Percentiles rank a stretch among this genome's conserved stretches.
phyloP scores from a whole-genome alignment of 768 basidiomycete species.

The Cyclocybe aegerita region DNA sequence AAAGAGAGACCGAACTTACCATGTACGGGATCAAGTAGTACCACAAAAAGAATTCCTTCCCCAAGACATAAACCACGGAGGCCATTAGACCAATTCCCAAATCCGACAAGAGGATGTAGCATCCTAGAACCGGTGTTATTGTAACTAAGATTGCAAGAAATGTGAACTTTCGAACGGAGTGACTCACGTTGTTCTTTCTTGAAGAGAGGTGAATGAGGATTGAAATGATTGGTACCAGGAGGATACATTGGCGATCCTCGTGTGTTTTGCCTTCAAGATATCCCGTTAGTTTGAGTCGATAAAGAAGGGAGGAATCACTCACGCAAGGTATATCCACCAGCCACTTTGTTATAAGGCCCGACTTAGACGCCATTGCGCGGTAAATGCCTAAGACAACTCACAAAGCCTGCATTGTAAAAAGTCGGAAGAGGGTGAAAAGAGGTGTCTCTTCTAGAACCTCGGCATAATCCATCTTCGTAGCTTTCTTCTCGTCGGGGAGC shows the following conservation, averaged over 20 bases:
- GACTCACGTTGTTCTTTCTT: slow-evolving; percentile 36
- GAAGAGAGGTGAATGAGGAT: slow-evolving; percentile 38
- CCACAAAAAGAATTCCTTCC: slow-evolving; percentile 25
- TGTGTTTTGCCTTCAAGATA: slow-evolving; percentile 35
- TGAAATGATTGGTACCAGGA: slow-evolving; percentile 44
- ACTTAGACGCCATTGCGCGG: background rate
- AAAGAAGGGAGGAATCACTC: slow-evolving; percentile 1
- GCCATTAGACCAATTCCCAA: slow-evolving; percentile 26
- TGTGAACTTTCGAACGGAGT: background rate
- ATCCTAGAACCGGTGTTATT: slow-evolving; percentile 25
- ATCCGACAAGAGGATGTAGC: slow-evolving; percentile 36
- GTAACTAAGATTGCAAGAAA: background rate
- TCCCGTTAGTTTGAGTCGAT: background rate
- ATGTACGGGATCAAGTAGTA: slow-evolving; percentile 43
- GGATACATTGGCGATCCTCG: slow-evolving; percentile 49
- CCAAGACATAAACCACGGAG: slow-evolving; percentile 19
- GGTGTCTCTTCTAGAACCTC: no score
- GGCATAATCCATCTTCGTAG: no score
- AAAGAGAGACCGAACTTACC: slow-evolving; percentile 24
- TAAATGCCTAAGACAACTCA: slow-evolving; percentile 9
- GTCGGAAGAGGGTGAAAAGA: no score
- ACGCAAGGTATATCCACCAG: slow-evolving; percentile 37
- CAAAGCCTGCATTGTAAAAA: slow-evolving; percentile 3
- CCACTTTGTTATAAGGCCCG: slow-evolving; percentile 17
- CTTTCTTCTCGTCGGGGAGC: no score